Evolutionary conservation across 179 eudicot species (phyloP), one percentile per base, ranked within the genome.

Genomic region (Spinacia oleracea): DNA sequence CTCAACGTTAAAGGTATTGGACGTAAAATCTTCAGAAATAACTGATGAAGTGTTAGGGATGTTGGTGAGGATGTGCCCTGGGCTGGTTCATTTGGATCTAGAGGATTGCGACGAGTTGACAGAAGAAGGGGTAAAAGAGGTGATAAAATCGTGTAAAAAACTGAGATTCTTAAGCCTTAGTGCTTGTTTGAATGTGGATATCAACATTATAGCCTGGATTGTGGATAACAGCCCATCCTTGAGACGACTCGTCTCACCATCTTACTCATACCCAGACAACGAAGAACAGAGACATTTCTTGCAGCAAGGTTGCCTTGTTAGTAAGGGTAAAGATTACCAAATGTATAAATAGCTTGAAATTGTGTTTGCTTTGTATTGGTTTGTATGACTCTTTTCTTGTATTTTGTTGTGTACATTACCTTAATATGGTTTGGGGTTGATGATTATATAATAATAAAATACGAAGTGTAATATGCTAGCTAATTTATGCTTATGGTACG

Each of bases 61-160:
- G 77, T 62, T 79, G 0, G 79, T 70, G 48, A 76, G 16, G 67
- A 72, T 45, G 23, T 79, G 83, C 34, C 83, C 78, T 8, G 6
- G 45, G 11, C 35, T 83, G 60, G 6, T 76, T 10, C 80, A 83
- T 60, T 72, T 83, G 70, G 23, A 79, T 76, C 59, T 83, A 72
- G 23, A 34, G 40, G 60, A 75, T 18, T 78, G 80, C 46, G 43
- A 74, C 8, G 70, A 76, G 25, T 9, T 79, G 51, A 75, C 80
- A 71, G 77, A 85, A 59, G 74, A 72, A 59, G 84, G 82, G 72
- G 77, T 82, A n/a, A 82, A 75, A 74, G 74, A 66, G 74, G 83
- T 82, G 82, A 81, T 83, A 78, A 80, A 67, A 79, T 76, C 78
- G 10, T 83, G 85, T 60, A 64, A 15, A 65, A 79, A 62, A 75